These are phyloP conservation scores for Carpinus viminea DNA, from an alignment of 306 rosid genomes.

Conservation along the genomic window DNA sequence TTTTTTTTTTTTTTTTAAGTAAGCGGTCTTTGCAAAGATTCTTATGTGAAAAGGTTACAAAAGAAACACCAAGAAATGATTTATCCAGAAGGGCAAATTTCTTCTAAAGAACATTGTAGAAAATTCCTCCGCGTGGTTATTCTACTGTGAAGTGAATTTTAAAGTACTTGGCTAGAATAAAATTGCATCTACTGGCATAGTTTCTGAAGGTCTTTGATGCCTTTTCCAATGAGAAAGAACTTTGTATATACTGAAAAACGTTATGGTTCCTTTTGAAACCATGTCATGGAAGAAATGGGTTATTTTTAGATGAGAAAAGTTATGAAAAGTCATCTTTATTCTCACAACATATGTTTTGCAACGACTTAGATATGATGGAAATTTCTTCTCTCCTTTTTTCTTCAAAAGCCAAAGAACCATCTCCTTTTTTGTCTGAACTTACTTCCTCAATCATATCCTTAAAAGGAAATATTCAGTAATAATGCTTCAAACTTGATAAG, in stretches of 20 bases:
- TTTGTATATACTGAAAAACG: not conserved
- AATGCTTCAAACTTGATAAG: not conserved
- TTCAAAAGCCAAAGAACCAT: not conserved
- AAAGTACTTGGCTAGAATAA: not conserved
- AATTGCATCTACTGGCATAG: not conserved
- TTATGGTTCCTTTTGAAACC: not conserved
- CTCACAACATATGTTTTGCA: not conserved
- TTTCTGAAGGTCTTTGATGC: not conserved
- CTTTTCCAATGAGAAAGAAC: not conserved
- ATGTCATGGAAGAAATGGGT: not conserved
- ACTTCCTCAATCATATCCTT: not conserved
- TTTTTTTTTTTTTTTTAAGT: not conserved
- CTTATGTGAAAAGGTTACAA: not conserved
- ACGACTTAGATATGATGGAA: not conserved
- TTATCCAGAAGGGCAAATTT: not conserved
- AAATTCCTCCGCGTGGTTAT: not conserved
- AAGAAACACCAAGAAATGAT: not conserved
- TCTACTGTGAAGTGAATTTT: not conserved
- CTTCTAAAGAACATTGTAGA: not conserved
- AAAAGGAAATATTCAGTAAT: not conserved
- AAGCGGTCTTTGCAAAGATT: conserved; percentile 1
- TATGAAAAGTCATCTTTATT: not conserved
- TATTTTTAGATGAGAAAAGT: not conserved
- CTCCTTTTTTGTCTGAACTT: not conserved
- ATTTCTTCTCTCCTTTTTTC: not conserved